Evolutionary conservation across 2,329 filamentous ascomycete species (phyloP).

Genomic region (Colletotrichum phormii): DNA sequence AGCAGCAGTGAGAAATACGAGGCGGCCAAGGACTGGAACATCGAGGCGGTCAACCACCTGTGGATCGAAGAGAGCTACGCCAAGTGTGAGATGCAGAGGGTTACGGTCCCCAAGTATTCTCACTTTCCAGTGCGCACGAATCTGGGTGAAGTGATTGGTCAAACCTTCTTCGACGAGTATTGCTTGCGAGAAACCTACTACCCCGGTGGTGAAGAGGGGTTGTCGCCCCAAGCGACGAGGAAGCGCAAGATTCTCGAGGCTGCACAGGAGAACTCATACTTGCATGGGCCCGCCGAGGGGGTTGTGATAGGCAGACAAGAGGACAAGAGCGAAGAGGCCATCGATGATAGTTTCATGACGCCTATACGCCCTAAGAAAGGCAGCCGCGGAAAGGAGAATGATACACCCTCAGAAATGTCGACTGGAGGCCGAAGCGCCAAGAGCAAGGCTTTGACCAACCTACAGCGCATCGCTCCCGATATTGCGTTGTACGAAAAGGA

Average conservation of each 20-base stretch:
- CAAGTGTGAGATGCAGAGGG: conserved; percentile 80
- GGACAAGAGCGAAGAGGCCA: conserved; percentile 53
- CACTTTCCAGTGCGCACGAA: conserved; percentile 92
- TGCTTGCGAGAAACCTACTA: conserved; percentile 75
- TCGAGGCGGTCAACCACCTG: conserved; percentile 91
- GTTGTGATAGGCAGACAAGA: conserved; percentile 55
- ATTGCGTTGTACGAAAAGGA: conserved; percentile 94
- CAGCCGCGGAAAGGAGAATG: conserved; percentile 81
- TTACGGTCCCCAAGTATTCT: conserved; percentile 81
- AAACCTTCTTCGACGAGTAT: conserved; percentile 80
- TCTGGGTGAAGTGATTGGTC: conserved; percentile 90
- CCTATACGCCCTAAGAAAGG: conserved; percentile 63
- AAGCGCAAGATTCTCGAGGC: conserved; percentile 63
- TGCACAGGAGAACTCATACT: conserved; percentile 62
- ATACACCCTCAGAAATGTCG: conserved; percentile 76
- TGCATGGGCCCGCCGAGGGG: conserved; percentile 59
- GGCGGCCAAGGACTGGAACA: conserved; percentile 91
- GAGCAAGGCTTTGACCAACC: conserved; percentile 79
- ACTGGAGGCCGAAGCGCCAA: conserved; percentile 89
- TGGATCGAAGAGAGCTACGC: conserved; percentile 99
- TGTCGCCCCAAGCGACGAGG: conserved; percentile 55
- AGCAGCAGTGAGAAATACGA: conserved; percentile 92
- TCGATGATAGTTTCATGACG: conserved; percentile 56
- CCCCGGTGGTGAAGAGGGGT: conserved; percentile 66
- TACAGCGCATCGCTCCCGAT: conserved; percentile 84